Evolutionary conservation across 83 land plant genomes (phyloP).

Genomic region (Picea mariana): DNA sequence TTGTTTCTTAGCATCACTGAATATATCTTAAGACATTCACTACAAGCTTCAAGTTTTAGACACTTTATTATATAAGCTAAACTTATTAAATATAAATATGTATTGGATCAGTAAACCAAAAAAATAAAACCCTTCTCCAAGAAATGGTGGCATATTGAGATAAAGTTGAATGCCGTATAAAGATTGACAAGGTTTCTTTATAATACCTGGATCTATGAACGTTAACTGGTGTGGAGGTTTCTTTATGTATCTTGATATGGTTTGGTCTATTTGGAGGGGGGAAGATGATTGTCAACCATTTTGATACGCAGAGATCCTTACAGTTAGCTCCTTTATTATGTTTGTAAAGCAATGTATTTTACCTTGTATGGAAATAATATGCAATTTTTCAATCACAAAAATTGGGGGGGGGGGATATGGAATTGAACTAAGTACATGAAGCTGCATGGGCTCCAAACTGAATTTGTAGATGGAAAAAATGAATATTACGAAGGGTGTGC

Average conservation of each 20-base stretch:
- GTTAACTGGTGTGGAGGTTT: too few relatives aligned
- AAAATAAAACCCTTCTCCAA: background rate
- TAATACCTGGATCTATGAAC: background rate
- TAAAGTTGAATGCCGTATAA: background rate
- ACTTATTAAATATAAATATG: background rate
- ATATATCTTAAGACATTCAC: background rate
- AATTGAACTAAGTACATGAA: background rate
- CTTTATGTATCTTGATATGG: too few relatives aligned
- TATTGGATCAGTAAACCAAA: background rate
- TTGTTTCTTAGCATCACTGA: background rate
- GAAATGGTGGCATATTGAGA: background rate
- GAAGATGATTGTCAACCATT: too few relatives aligned
- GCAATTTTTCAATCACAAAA: too few relatives aligned
- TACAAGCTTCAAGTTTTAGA: background rate
- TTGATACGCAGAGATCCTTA: too few relatives aligned
- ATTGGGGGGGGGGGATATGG: background rate
- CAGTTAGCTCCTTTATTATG: too few relatives aligned
- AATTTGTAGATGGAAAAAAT: background rate
- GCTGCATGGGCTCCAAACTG: background rate
- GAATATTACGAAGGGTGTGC: background rate
- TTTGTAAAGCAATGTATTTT: too few relatives aligned
- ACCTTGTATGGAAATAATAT: too few relatives aligned
- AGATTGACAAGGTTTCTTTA: background rate
- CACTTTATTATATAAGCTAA: background rate
- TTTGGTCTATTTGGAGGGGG: too few relatives aligned